Base-by-base conservation (phyloP, 331 rosid species). In the Rosa hybrid region DNA sequence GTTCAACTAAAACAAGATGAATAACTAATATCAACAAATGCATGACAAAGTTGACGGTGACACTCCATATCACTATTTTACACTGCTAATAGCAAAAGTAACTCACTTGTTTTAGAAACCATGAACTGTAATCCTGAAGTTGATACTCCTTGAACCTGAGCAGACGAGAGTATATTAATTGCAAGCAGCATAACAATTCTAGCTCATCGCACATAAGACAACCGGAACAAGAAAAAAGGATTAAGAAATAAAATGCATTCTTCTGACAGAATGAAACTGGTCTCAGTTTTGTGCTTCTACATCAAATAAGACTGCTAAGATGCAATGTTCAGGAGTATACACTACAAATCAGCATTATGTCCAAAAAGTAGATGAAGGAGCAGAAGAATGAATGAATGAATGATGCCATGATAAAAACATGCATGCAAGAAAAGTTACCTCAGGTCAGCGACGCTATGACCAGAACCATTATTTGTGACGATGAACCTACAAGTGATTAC, bases 91-190 rank as follows among this genome's bases (percentile, higher is more conserved):
- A 45, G 30, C 27, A 49, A 67, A 44, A 46, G 44, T 75, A 64
- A 63, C 69, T 79, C 71, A 90, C 99, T 91, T 95, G 90, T 83
- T 93, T 95, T 84, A 93, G 88, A 79, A 93, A 95, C 97, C 98
- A 95, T 54, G 98, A 85, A 85, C 97, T 93, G 81, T 90, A 95
- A 86, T 95, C 99, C 80, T 89, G 89, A 78, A 95, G 93, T 76
- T 91, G 93, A 88, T 95, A 95, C 84, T 95, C 99, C 88, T 95
- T 95, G 83, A 90, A 95, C 87, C 98, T 94, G 86, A 81, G 73
- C 87, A 87, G 42, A 75, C 13, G 79, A 83, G 77, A 84, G 73
- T 18, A 56, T 20, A 57, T 63, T 71, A 84, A 57, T 21, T 53
- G 63, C 77, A 69, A 49, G 69, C 63, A 77, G 70, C 68, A 77